Conservation (phyloP, 2,329 filamentous ascomycete genomes). For the Nigrospora osmanthi region DNA sequence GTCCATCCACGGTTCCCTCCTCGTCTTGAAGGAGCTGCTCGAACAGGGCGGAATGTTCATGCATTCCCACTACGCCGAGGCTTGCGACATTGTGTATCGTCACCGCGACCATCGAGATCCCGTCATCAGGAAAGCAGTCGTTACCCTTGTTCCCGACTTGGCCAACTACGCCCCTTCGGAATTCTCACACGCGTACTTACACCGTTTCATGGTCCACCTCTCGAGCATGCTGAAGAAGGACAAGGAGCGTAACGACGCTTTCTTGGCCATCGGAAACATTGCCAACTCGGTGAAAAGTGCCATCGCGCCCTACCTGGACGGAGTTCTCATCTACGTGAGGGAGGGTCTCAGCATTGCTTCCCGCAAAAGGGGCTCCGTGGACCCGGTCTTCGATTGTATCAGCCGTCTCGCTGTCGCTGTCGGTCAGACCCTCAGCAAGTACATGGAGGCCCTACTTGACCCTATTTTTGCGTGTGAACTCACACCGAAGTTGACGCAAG, state of each 20-base stretch:
- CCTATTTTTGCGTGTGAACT: constrained; percentile 96
- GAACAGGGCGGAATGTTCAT: constrained; percentile 98
- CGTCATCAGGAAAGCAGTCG: constrained; percentile 82
- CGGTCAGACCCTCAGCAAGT: constrained; percentile 94
- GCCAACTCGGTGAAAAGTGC: constrained; percentile 93
- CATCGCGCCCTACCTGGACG: constrained; percentile 91
- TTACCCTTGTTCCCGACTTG: constrained; percentile 83
- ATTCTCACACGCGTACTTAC: constrained; percentile 79
- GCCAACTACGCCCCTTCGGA: constrained; percentile 88
- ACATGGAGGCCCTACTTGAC: constrained; percentile 91
- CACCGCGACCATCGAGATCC: constrained; percentile 89
- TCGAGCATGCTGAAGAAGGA: constrained; percentile 91
- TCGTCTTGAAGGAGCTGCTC: constrained; percentile 87
- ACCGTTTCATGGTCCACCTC: constrained; percentile 95
- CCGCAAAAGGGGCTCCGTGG: constrained; percentile 53
- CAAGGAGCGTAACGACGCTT: constrained; percentile 88
- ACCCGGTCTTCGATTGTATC: constrained; percentile 93
- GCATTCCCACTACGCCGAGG: constrained; percentile 87
- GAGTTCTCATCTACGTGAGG: constrained; percentile 86
- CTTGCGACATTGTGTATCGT: constrained; percentile 85
- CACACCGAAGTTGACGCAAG: constrained; percentile 88
- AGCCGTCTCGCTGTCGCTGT: constrained; percentile 93
- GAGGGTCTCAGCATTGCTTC: constrained; percentile 83
- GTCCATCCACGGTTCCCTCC: constrained; percentile 84
- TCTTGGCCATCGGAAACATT: constrained; percentile 91